These are phyloP conservation scores for Flaveria sonorensis DNA, from an alignment of 129 eudicot genomes.

Conservation along the genomic window DNA sequence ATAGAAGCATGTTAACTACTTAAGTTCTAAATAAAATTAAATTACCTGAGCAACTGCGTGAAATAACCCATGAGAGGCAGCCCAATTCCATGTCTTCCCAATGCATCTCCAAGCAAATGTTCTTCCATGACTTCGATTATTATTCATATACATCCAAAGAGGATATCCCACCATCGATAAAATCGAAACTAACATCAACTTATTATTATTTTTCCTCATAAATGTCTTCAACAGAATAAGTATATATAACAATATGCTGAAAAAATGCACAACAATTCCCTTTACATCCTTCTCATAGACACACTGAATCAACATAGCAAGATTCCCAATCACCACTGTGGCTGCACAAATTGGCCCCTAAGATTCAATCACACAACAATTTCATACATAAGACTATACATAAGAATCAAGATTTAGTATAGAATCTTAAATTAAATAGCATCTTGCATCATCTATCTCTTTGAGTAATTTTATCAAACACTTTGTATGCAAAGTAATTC, in stretches of 20 bases:
- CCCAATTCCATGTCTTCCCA: conserved; percentile 36
- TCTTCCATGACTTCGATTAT: conserved; percentile 4
- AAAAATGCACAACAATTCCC: conserved; percentile 23
- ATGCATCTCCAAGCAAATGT: conserved; percentile 27
- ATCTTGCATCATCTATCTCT: not conserved
- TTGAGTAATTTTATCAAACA: conserved; percentile 7
- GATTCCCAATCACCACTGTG: conserved; percentile 31
- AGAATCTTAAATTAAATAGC: not conserved
- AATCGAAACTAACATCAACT: conserved; percentile 16
- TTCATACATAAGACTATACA: not conserved
- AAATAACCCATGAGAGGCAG: conserved; percentile 14
- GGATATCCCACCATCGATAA: conserved; percentile 34
- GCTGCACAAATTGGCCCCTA: conserved; percentile 28
- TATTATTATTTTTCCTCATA: conserved; percentile 18
- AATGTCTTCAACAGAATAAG: conserved; percentile 1
- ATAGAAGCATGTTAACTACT: not conserved
- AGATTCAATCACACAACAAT: not conserved
- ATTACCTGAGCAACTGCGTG: conserved; percentile 20
- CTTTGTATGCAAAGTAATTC: conserved; percentile 10
- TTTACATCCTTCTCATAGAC: conserved; percentile 25
- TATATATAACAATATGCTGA: conserved; percentile 18
- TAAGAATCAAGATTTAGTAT: not conserved
- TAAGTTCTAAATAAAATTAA: conserved; percentile 12
- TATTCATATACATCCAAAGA: conserved; percentile 20
- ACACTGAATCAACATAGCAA: conserved; percentile 30